phyloP scores from a whole-genome alignment of 1,284 basidiomycete genomes.

The Wolfiporia cocos region DNA sequence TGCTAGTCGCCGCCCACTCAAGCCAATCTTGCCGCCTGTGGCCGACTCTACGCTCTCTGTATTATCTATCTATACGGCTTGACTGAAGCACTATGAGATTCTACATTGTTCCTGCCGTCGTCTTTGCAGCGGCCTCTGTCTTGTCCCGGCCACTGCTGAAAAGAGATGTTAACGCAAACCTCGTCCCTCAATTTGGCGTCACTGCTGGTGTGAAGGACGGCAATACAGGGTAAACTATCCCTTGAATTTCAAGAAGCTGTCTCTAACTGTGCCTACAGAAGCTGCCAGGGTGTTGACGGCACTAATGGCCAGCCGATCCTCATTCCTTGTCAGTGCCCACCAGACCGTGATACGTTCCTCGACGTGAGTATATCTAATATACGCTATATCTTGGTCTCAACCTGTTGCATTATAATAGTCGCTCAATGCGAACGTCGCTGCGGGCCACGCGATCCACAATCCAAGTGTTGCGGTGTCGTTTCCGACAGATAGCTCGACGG shows the following conservation, averaged over 20 bases:
- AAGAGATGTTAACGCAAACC: slow-evolving; percentile 38
- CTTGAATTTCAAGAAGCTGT: not conserved
- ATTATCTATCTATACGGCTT: too few species aligned
- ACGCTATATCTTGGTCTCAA: not conserved
- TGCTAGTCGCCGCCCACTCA: too few species aligned
- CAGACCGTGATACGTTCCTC: slow-evolving; percentile 43
- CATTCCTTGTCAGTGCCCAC: slow-evolving; percentile 60
- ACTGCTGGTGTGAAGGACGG: not conserved
- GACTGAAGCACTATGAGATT: slow-evolving; percentile 21
- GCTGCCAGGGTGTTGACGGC: slow-evolving; percentile 46
- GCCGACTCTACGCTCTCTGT: too few species aligned
- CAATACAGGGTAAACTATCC: slow-evolving; percentile 14
- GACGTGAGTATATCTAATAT: slow-evolving; percentile 25
- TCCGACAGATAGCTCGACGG: slow-evolving; percentile 21
- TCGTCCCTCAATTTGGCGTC: slow-evolving; percentile 4
- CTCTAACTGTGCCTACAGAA: slow-evolving; percentile 19
- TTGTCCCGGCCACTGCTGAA: slow-evolving; percentile 34
- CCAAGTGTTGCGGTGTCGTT: slow-evolving; percentile 20
- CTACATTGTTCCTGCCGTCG: slow-evolving; percentile 25
- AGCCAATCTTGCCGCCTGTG: too few species aligned
- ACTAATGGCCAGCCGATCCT: slow-evolving; percentile 44
- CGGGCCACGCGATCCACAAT: slow-evolving; percentile 24
- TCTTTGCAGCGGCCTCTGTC: slow-evolving; percentile 29
- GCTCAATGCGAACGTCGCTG: slow-evolving; percentile 24
- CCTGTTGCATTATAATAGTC: slow-evolving; percentile 8